Evolutionary conservation across 495 filamentous ascomycete genomes (phyloP).

Genomic region (Aspergillus sclerotiicarbonarius): DNA sequence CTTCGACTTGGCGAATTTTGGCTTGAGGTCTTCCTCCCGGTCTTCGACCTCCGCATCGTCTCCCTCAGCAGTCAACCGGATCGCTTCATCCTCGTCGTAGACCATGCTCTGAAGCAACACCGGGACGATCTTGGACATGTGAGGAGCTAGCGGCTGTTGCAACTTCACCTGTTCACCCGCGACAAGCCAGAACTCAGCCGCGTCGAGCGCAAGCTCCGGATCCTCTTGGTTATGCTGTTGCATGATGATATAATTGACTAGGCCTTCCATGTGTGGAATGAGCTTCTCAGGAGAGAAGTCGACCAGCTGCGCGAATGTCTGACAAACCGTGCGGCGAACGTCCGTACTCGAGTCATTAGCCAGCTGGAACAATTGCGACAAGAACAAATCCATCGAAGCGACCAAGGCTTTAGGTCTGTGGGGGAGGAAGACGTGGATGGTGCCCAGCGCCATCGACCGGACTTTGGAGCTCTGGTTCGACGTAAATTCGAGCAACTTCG

Average conservation of each 20-base stretch:
- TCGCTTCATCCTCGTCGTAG: constrained; percentile 90
- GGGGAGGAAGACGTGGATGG: constrained; percentile 88
- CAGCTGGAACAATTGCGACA: constrained; percentile 78
- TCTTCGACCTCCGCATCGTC: constrained; percentile 95
- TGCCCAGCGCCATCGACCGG: constrained; percentile 71
- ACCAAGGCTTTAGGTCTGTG: constrained; percentile 75
- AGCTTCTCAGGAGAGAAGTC: constrained; percentile 90
- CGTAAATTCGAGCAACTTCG: constrained; percentile 86
- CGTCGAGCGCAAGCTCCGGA: constrained; percentile 88
- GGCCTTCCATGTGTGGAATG: constrained; percentile 78
- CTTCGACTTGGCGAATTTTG: constrained; percentile 83
- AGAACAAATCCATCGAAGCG: constrained; percentile 70
- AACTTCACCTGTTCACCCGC: constrained; percentile 83
- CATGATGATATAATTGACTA: constrained; percentile 89
- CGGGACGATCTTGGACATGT: constrained; percentile 82
- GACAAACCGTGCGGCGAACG: constrained; percentile 87
- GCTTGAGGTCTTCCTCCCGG: constrained; percentile 85
- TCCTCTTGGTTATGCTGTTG: constrained; percentile 84
- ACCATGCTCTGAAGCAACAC: constrained; percentile 94
- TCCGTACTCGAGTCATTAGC: constrained; percentile 71
- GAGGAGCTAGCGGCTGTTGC: constrained; percentile 68
- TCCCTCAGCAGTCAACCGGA: constrained; percentile 73
- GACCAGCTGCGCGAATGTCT: constrained; percentile 87
- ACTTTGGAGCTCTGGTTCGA: constrained; percentile 70
- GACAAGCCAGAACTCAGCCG: constrained; percentile 96